A percentile compares a stretch with the other conserved stretches of the same genome.
Conservation (phyloP, 2,329 filamentous ascomycete species). For the Geosmithia morbida region DNA sequence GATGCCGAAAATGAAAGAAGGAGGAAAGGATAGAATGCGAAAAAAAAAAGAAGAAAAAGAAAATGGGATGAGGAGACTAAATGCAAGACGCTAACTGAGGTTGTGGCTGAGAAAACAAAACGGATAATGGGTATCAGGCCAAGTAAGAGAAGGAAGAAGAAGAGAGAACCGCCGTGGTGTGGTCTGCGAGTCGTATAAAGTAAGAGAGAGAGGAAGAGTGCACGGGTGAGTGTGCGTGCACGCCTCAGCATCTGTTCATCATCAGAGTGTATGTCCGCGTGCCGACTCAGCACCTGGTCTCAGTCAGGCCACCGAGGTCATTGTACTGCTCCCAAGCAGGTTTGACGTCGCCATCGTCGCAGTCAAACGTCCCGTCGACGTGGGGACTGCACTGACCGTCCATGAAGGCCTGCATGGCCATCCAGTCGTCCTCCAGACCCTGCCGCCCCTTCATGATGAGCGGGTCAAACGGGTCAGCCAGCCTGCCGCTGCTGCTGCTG, state of each 20-base stretch:
- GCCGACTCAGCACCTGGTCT: constrained; percentile 13
- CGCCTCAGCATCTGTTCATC: neutral
- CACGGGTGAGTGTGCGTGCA: neutral
- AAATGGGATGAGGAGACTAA: neutral
- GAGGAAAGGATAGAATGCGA: neutral
- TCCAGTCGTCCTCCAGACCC: constrained; percentile 15
- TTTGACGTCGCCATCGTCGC: constrained; percentile 7
- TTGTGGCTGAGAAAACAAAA: neutral
- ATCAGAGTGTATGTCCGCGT: no score
- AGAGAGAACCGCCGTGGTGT: neutral
- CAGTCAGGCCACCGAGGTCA: constrained; percentile 28
- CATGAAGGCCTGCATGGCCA: constrained; percentile 20
- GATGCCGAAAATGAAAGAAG: neutral
- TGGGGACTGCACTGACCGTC: constrained; percentile 6
- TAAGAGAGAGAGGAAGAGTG: neutral
- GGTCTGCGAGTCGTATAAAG: neutral
- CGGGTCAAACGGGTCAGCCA: constrained; percentile 8
- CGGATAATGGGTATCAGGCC: neutral
- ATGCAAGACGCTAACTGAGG: neutral
- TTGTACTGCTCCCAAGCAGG: constrained; percentile 31
- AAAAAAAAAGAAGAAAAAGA: neutral
- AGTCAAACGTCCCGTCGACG: neutral
- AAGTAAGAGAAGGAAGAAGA: neutral
- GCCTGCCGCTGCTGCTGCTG: neutral
- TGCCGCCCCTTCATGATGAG: constrained; percentile 7